Evolutionary conservation across 768 basidiomycete genomes (phyloP), one percentile per base, ranked within the genome.

Genomic region (Epithele typhae): DNA sequence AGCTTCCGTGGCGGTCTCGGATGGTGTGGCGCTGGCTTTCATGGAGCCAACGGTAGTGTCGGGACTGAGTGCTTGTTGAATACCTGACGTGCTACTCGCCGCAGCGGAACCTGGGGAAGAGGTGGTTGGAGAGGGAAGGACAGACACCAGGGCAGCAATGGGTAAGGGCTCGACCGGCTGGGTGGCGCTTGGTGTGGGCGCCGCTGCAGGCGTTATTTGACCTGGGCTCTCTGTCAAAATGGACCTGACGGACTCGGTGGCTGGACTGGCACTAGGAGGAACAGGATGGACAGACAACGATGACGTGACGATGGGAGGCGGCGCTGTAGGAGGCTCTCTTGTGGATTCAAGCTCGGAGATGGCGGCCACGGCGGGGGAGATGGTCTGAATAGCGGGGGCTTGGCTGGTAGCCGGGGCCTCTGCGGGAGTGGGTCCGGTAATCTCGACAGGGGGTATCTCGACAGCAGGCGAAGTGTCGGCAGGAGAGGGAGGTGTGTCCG

Each of bases 11-110:
- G 43, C 36, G 18, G 42, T 35, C n/a, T n/a, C n/a, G n/a, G n/a
- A n/a, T n/a, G n/a, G n/a, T 2, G 25, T 43, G 15, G 25, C 40
- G 19, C 46, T 25, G 21, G 19, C 23, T 3, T 50, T 39, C 12
- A 45, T 36, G 0, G 57, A 57, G 32, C 43, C 43, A 11, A 40
- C 40, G 2, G 59, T 60, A 1, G 59, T 59, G 7, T 57, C 55
- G 3, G 61, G 61, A 3, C 58, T 60, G 17, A 60, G 46, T 25
- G 51, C 60, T 58, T 43, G 61, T 46, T 35, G 56, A 25, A 58
- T 56, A 48, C 59, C 43, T 49, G 60, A 40, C 42, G 58, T 24
- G 44, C 56, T 33, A 64, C 65, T 46, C 25, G 44, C 45, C 3
- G 40, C 53, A 19, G 46, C 48, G 2, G 57, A 53, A 1, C 49